These are phyloP conservation scores for Aspergillus sclerotialis DNA, from an alignment of 2,329 filamentous ascomycete species.

Conservation along the genomic window DNA sequence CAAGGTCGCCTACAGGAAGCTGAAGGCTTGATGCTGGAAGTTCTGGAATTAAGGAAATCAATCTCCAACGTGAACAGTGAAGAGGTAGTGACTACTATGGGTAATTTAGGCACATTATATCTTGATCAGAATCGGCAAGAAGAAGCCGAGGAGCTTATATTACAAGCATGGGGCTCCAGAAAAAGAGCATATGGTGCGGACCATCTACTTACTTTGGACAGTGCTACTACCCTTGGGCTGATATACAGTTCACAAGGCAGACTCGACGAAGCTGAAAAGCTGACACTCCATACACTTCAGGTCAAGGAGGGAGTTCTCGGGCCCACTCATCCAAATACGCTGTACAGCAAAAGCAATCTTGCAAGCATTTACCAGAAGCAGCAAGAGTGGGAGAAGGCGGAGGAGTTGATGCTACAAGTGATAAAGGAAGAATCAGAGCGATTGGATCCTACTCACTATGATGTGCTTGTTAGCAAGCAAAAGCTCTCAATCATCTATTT, in stretches of 20 bases:
- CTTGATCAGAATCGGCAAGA: conserved; percentile 7
- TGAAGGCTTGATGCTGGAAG: conserved; percentile 8
- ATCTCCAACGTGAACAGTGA: conserved; percentile 12
- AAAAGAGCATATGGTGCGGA: conserved; percentile 8
- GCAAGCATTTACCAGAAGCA: neutral
- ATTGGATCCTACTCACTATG: conserved; percentile 1
- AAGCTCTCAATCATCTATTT: conserved; percentile 1
- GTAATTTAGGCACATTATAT: conserved; percentile 11
- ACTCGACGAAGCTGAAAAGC: conserved; percentile 18
- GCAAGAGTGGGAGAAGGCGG: conserved; percentile 1
- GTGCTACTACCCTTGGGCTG: conserved; percentile 25
- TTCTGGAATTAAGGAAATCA: conserved; percentile 11
- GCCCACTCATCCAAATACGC: conserved; percentile 6
- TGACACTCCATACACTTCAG: conserved; percentile 9
- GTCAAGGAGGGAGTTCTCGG: conserved; percentile 6
- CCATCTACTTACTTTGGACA: conserved; percentile 8
- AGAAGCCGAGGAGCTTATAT: conserved; percentile 18
- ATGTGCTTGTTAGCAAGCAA: neutral
- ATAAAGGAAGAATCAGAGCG: neutral
- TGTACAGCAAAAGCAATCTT: conserved; percentile 36
- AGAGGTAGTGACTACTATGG: conserved; percentile 9
- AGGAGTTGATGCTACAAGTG: conserved; percentile 1
- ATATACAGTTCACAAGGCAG: conserved; percentile 3
- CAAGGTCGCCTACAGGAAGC: conserved; percentile 12
- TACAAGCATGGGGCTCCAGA: conserved; percentile 8